Evolutionary conservation across 306 rosid species (phyloP), one percentile per base, ranked within the genome.

Genomic region (Casuarina glauca): DNA sequence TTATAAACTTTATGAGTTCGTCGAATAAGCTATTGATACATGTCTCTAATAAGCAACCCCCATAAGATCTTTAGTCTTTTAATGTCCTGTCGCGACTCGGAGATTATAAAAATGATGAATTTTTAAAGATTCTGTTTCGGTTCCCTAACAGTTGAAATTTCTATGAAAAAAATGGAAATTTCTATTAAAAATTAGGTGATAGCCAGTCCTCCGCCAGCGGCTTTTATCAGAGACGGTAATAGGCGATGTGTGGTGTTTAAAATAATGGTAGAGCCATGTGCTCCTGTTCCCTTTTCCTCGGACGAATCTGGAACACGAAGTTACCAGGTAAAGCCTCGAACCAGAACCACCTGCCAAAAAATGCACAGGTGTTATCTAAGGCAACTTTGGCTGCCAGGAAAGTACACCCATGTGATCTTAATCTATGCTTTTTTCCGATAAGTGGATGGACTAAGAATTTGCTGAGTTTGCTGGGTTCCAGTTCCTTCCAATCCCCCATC

Each of bases 381-480:
- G 38, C 45, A 9, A 35, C 46, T 57, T 3, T 16, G 10, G 16
- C 26, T 15, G 11, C 2, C 3, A 17, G 6, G 17, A 1, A 44
- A 15, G 32, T 26, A 26, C 32, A 26, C 32, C 32, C 32, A n/a
- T 15, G 16, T 13, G 43, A 26, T 20, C 57, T 70, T 71, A 52
- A 15, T 32, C 35, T 53, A 10, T n/a, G 5, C 52, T 74, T 54
- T 74, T 54, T 51, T 62, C 15, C 15, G 38, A 38, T 76, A 17
- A 74, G 85, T 80, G 88, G 85, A 19, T 26, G 39, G 61, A 5
- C 73, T 72, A 2, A 79, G 76, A 39, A 51, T 72, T 11, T 77
- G 64, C 62, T 53, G 32, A 26, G 1, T 26, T 26, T 26, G 32
- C 32, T 26, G 35, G 74, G 76, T 80, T 86, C 80, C 26, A 58